phyloP scores from a whole-genome alignment of 1,284 basidiomycete genomes.

The Malassezia pachydermatis region DNA sequence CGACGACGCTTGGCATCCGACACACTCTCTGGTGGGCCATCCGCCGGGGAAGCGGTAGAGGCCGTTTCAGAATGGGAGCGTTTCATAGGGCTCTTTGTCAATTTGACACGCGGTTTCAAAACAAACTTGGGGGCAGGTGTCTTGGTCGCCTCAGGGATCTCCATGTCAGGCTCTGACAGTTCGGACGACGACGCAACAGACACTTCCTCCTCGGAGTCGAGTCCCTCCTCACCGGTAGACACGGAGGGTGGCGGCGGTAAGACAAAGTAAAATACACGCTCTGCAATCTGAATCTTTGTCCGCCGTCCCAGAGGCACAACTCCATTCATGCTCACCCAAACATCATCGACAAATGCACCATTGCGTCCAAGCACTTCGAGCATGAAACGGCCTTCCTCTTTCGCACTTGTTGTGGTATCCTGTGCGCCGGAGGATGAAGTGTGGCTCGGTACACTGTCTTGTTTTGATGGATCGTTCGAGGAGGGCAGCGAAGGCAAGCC shows the following conservation, averaged over 20 bases:
- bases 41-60: conserved; percentile 1
- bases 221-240: conserved; percentile 18
- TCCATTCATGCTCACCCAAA: conserved; percentile 80
- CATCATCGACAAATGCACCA: conserved; percentile 93
- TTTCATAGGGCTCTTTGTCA: conserved; percentile 5
- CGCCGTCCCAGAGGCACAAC: conserved; percentile 59
- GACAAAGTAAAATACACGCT: conserved; percentile 91
- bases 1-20: conserved; percentile 16
- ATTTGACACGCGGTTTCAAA: conserved; percentile 14
- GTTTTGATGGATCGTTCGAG: neutral
- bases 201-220: conserved; percentile 10
- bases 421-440: neutral
- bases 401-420: neutral
- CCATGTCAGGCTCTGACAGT: conserved; percentile 23
- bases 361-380: conserved; percentile 86
- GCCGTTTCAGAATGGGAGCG: conserved; percentile 8
- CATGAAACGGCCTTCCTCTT: conserved; percentile 64
- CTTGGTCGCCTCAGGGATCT: conserved; percentile 1
- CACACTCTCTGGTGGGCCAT: neutral
- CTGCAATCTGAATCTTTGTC: conserved; percentile 96
- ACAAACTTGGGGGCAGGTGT: conserved; percentile 6
- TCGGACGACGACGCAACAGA: conserved; percentile 20
- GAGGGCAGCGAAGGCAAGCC: neutral
- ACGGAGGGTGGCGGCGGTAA: conserved; percentile 55
- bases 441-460: neutral